Percentiles rank a stretch among this genome's conserved stretches.
Conservation (phyloP, 2,329 filamentous ascomycete species). For the Alternaria dauci region DNA sequence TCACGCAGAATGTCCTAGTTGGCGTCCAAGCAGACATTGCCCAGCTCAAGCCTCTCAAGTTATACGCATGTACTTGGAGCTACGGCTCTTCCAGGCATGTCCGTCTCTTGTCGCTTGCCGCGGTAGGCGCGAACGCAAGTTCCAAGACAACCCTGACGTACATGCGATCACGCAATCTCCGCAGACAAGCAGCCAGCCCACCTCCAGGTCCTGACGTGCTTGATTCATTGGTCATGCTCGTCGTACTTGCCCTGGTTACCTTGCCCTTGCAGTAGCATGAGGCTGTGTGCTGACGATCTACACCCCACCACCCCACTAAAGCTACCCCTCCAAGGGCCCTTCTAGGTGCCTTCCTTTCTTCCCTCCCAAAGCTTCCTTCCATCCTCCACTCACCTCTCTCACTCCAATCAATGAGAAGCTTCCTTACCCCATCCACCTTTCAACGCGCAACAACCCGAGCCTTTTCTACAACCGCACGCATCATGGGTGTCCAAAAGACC, state of each 20-base stretch:
- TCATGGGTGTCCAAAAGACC: constrained; percentile 44
- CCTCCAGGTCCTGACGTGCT: constrained; percentile 9
- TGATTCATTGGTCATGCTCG: constrained; percentile 17
- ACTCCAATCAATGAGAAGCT: constrained; percentile 20
- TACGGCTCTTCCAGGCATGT: neutral
- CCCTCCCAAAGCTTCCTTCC: constrained; percentile 2
- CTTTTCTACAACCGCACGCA: constrained; percentile 28
- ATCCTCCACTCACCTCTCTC: constrained; percentile 13
- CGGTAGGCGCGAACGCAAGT: constrained; percentile 3
- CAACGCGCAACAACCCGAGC: constrained; percentile 18
- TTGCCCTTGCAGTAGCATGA: constrained; percentile 26
- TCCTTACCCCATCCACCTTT: constrained; percentile 17
- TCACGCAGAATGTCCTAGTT: neutral
- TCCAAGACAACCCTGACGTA: constrained; percentile 9
- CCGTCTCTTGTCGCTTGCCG: neutral
- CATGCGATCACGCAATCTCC: constrained; percentile 23
- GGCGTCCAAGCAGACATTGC: neutral
- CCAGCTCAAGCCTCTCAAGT: neutral
- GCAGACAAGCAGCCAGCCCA: constrained; percentile 1
- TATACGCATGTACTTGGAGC: neutral
- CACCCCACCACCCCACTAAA: constrained; percentile 23
- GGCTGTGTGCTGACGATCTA: constrained; percentile 27
- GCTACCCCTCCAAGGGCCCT: constrained; percentile 15
- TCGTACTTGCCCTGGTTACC: constrained; percentile 14
- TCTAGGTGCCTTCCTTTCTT: constrained; percentile 10